These are phyloP conservation scores for Eimeria sp. DNA, from an alignment of 169 alveolate genomes.

Conservation along the genomic window DNA sequence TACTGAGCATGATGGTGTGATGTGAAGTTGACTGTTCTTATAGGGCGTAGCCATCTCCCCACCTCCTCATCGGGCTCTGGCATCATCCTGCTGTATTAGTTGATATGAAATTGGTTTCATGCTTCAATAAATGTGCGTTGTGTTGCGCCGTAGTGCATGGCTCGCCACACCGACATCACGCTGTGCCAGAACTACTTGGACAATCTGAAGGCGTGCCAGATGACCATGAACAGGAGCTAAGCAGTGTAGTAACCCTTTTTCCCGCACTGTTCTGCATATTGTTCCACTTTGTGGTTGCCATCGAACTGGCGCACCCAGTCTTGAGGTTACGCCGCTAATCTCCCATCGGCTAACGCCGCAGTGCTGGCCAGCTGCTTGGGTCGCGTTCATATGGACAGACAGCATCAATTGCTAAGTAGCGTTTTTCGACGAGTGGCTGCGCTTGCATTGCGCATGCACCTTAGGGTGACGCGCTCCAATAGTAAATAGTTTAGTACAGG, in stretches of 20 bases:
- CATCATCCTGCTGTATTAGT: too few species aligned
- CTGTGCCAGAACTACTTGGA: constrained; percentile 86
- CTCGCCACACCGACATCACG: constrained; percentile 77
- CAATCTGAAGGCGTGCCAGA: constrained; percentile 84
- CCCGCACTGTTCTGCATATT: neutral
- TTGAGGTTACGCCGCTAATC: neutral
- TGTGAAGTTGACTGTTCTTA: too few species aligned
- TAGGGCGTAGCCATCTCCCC: too few species aligned
- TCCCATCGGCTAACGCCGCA: constrained; percentile 13
- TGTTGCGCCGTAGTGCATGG: constrained; percentile 81
- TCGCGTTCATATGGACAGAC: neutral
- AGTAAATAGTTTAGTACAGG: neutral
- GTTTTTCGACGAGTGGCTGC: neutral
- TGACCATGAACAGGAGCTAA: constrained; percentile 42
- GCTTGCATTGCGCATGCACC: neutral
- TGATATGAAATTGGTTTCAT: neutral
- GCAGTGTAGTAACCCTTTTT: neutral
- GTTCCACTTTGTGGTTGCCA: neutral
- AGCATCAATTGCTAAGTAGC: constrained; percentile 41
- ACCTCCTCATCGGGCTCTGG: too few species aligned
- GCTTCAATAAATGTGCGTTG: neutral
- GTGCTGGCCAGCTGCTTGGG: constrained; percentile 27
- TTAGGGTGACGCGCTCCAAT: neutral
- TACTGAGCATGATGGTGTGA: neutral
- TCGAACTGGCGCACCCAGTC: neutral